Base-by-base conservation (phyloP, 768 basidiomycete species). In the Cyathus striatus region DNA sequence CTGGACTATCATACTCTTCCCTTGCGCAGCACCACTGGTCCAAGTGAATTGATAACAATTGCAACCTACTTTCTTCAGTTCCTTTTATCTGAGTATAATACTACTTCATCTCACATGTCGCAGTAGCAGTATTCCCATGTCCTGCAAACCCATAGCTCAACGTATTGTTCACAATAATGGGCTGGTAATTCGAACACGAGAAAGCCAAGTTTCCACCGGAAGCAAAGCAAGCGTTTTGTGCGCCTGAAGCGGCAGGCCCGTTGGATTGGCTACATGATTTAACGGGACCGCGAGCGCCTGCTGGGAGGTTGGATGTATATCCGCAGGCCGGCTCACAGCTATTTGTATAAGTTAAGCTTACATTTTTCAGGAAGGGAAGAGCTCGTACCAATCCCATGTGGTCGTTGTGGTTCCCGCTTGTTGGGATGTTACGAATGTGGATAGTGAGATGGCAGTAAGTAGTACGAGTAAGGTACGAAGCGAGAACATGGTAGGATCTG, bases 1-100 rank as follows among this genome's bases (percentile, higher is more conserved):
- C 23, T 46, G 45, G n/a, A 46, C 45, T 16, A 46, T 46, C 40
- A 46, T 46, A 36, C 40, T 46, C 40, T 46, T 46, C 17, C 45
- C 45, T 5, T 27, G 17, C 21, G 45, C 45, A n/a, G 45, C 45
- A 12, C 45, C 45, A 13, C 40, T 41, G n/a, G 45, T 46, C 45
- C 45, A 46, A 13, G 40, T 46, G 23, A 46, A 46, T 30, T 46
- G 45, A 36, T 46, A 46, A 26, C 45, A 46, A 30, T 46, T 46
- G 33, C 45, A 46, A 25, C 45, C 45, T 46, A 10, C 10, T 22
- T 6, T 27, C 6, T 12, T 22, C 22, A 25, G n/a, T n/a, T 4
- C 43, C 10, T 21, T 14, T 17, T 9, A 7, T 4, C 20, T 13
- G 14, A 5, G 17, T 3, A 23, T 13, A 25, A 35, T 4, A 23